These are phyloP conservation scores for Gracilaria domingensis DNA, from an alignment of 23 red algal genomes.

Conservation along the genomic window DNA sequence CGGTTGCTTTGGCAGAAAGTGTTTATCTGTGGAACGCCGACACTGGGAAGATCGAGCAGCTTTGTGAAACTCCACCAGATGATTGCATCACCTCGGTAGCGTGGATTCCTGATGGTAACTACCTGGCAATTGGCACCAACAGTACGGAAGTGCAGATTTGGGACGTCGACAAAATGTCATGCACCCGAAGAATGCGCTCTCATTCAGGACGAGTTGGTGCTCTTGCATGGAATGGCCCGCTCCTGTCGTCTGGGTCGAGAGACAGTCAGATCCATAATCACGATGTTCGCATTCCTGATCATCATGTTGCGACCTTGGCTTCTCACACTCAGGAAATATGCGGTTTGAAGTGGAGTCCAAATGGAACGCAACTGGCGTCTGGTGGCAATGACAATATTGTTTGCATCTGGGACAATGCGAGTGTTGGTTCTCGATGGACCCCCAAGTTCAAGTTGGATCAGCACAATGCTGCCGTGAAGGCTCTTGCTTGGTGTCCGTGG, in stretches of 20 bases:
- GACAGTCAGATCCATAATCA: constrained; percentile 95
- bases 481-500: constrained; percentile 99
- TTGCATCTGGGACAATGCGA: constrained; percentile 84
- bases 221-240: constrained; percentile 96
- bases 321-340: constrained; percentile 96
- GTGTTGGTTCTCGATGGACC: constrained; percentile 22
- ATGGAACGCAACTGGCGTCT: constrained; percentile 93
- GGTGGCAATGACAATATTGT: constrained; percentile 98
- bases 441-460: constrained; percentile 75
- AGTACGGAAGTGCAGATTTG: constrained; percentile 89
- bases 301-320: constrained; percentile 79
- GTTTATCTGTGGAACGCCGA: constrained; percentile 97
- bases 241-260: constrained; percentile 89
- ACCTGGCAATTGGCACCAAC: constrained; percentile 94
- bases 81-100: constrained; percentile 94
- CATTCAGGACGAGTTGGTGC: constrained; percentile 88
- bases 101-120: constrained; percentile 89
- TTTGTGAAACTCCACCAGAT: constrained; percentile 70
- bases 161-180: constrained; percentile 78
- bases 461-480: constrained; percentile 98
- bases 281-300: constrained; percentile 85
- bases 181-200: constrained; percentile 85
- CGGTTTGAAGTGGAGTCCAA: constrained; percentile 96
- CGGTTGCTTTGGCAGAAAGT: constrained; percentile 87
- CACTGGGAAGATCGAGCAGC: constrained; percentile 89